These are phyloP conservation scores for Sporothrix inflata DNA, from an alignment of 2,329 filamentous ascomycete genomes.

Conservation along the genomic window DNA sequence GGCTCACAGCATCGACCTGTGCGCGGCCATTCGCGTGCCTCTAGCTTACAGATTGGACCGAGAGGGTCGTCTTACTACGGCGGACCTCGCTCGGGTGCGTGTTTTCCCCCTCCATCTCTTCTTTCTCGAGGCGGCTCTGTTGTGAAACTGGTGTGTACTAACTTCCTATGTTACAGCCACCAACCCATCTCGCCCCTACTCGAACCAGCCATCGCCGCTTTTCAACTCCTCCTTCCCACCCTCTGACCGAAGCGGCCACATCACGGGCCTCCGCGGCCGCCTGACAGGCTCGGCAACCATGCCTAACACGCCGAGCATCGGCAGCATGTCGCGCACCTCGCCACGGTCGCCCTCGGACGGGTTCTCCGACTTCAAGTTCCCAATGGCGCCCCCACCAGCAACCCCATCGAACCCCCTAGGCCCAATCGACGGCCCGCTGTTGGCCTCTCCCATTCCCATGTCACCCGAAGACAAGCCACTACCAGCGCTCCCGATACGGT, in stretches of 20 bases:
- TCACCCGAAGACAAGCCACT: constrained; percentile 44
- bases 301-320: constrained; percentile 50
- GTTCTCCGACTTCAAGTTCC: constrained; percentile 62
- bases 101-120: neutral
- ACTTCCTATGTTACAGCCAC: constrained; percentile 40
- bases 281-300: constrained; percentile 48
- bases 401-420: constrained; percentile 43
- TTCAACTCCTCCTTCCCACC: constrained; percentile 61
- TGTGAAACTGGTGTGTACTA: neutral
- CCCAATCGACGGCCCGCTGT: neutral
- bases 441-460: constrained; percentile 36
- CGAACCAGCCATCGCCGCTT: constrained; percentile 53
- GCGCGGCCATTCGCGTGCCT: constrained; percentile 74
- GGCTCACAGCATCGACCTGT: constrained; percentile 48
- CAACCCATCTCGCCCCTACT: constrained; percentile 49
- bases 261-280: constrained; percentile 45
- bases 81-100: constrained; percentile 47
- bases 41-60: constrained; percentile 76
- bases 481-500: constrained; percentile 45
- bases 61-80: constrained; percentile 48
- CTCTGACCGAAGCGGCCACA: constrained; percentile 38
- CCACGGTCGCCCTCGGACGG: constrained; percentile 48
- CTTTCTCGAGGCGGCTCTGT: neutral
- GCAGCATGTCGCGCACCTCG: constrained; percentile 42
- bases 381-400: constrained; percentile 42